Conservation (phyloP, 2,329 filamentous ascomycete genomes). For the Nothomitra cinnamomea region DNA sequence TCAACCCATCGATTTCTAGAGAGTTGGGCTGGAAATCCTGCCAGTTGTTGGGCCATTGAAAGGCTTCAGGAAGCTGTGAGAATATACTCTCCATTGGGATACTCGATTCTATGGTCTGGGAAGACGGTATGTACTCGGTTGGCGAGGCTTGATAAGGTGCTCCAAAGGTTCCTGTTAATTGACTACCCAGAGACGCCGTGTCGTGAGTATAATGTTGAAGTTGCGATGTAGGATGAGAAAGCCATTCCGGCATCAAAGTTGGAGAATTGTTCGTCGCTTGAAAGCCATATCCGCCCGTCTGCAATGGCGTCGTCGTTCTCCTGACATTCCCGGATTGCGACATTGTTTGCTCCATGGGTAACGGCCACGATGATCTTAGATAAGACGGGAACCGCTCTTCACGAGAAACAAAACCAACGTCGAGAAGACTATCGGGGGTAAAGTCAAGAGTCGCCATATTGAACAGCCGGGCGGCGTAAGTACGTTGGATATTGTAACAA, state of each 20-base stretch:
- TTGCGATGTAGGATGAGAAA: conserved; percentile 24
- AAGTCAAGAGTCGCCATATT: conserved; percentile 5
- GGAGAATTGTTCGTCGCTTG: conserved; percentile 14
- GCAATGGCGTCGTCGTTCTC: conserved; percentile 26
- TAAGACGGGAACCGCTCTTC: conserved; percentile 16
- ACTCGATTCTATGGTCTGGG: conserved; percentile 42
- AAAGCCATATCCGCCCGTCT: conserved; percentile 26
- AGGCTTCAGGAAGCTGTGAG: conserved; percentile 37
- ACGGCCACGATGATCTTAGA: conserved; percentile 26
- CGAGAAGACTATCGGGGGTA: conserved; percentile 1
- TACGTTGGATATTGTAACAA: background rate
- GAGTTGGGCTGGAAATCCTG: conserved; percentile 62
- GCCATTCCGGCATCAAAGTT: conserved; percentile 28
- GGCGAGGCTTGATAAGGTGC: conserved; percentile 26
- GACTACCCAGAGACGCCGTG: conserved; percentile 34
- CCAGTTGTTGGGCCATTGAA: conserved; percentile 36
- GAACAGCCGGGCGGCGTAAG: conserved; percentile 2
- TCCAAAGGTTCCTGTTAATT: conserved; percentile 18
- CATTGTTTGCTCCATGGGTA: conserved; percentile 23
- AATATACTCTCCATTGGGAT: conserved; percentile 49
- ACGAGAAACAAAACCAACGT: conserved; percentile 5
- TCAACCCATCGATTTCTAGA: conserved; percentile 37
- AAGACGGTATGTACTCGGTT: conserved; percentile 38
- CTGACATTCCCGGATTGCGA: conserved; percentile 20
- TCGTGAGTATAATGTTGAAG: conserved; percentile 31